phyloP scores from a whole-genome alignment of 2,329 filamentous ascomycete genomes.

The Cordyceps tenuipes region DNA sequence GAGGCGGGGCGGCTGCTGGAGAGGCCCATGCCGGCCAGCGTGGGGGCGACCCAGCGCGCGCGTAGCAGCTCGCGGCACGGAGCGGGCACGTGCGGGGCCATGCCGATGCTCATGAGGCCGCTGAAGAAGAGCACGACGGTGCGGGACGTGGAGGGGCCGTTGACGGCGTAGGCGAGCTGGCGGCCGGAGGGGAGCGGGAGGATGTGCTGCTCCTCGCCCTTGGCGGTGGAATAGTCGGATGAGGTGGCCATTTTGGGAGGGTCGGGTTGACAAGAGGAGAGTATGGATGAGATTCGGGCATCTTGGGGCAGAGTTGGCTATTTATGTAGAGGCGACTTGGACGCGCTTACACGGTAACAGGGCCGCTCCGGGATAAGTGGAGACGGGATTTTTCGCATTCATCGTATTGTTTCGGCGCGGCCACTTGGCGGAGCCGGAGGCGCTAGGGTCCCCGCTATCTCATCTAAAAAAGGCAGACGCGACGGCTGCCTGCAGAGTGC shows the following conservation, averaged over 20 bases:
- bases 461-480: too few relatives aligned
- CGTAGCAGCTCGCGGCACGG: constrained; percentile 7
- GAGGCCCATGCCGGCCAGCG: constrained; percentile 15
- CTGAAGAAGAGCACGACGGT: constrained; percentile 18
- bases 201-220: constrained; percentile 15
- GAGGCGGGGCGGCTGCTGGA: constrained; percentile 11
- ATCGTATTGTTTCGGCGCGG: background rate
- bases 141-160: constrained; percentile 14
- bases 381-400: background rate
- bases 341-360: background rate
- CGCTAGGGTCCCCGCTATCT: too few relatives aligned
- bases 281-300: background rate
- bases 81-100: constrained; percentile 13
- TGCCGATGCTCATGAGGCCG: constrained; percentile 17
- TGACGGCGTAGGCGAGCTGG: constrained; percentile 18
- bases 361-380: background rate
- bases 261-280: background rate
- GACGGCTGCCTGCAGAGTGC: too few relatives aligned
- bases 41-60: constrained; percentile 16
- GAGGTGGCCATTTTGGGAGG: too few relatives aligned
- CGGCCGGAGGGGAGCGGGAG: constrained; percentile 12
- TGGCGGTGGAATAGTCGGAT: background rate
- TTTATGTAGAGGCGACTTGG: background rate
- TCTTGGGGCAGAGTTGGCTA: background rate
- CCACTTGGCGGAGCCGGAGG: background rate